A percentile compares a stretch with the other conserved stretches of the same genome.
Conservation (phyloP, 1,284 basidiomycete genomes). For the Rhodofomes roseus region DNA sequence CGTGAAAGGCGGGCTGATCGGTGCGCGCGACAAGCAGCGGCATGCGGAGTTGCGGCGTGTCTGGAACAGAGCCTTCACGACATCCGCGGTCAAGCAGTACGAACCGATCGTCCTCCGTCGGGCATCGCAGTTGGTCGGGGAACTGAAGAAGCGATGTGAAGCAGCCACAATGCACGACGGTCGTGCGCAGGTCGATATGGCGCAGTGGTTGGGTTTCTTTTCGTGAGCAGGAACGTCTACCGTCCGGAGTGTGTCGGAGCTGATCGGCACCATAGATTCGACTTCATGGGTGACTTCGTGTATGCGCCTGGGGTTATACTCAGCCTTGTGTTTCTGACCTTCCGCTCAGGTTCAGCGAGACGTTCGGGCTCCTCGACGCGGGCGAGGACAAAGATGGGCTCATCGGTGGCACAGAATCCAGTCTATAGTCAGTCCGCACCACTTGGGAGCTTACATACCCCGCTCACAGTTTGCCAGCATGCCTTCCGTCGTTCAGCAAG, state of each 20-base stretch:
- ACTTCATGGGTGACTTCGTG: constrained; percentile 64
- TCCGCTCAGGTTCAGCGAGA: constrained; percentile 27
- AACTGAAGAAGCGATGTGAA: constrained; percentile 19
- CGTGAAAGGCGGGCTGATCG: constrained; percentile 1
- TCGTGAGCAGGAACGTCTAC: no score
- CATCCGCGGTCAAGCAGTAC: constrained; percentile 48
- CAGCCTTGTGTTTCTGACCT: no score
- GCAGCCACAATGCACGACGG: constrained; percentile 15
- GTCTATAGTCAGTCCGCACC: no score
- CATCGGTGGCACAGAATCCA: constrained; percentile 11
- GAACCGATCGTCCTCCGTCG: constrained; percentile 39
- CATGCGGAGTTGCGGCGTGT: constrained; percentile 46
- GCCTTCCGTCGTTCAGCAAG: constrained; percentile 1
- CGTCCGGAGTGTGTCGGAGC: no score
- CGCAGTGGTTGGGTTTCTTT: constrained; percentile 47
- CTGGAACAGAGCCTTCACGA: constrained; percentile 53
- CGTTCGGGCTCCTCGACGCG: constrained; percentile 23
- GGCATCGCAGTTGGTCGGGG: constrained; percentile 35
- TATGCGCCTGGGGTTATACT: constrained; percentile 27
- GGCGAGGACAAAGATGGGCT: constrained; percentile 20
- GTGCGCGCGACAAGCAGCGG: constrained; percentile 29
- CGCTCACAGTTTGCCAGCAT: no score
- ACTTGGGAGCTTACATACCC: no score
- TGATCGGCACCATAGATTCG: constrained; percentile 38
- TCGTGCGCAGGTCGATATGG: constrained; percentile 37